These are phyloP conservation scores for Prunus mira DNA, from an alignment of 306 rosid species.

Conservation along the genomic window DNA sequence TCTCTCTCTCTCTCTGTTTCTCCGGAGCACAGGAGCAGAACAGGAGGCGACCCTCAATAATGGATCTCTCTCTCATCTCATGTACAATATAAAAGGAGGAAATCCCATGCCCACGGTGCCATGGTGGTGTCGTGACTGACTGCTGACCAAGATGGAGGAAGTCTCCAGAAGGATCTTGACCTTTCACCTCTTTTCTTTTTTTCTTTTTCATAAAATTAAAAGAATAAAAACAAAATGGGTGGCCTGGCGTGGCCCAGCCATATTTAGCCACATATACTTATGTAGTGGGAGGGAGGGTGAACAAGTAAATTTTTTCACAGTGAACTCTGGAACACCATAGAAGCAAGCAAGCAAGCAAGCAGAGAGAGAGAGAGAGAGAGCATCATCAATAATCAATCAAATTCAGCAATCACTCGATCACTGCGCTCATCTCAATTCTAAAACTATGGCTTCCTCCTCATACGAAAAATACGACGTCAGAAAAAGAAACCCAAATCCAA, in stretches of 20 bases:
- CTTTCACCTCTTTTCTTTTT: not conserved
- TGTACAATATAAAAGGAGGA: not conserved
- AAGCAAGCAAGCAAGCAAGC: too few species aligned
- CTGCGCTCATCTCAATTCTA: not conserved
- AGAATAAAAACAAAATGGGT: not conserved
- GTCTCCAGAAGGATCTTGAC: not conserved
- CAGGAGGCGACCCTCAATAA: too few species aligned
- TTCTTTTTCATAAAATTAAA: too few species aligned
- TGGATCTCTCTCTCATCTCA: too few species aligned
- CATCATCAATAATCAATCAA: too few species aligned
- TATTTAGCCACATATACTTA: not conserved
- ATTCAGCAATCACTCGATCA: not conserved
- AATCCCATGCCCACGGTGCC: not conserved
- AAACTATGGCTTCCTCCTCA: constrained; percentile 15
- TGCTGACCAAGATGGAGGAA: not conserved
- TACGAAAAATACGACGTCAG: constrained; percentile 54
- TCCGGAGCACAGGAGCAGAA: too few species aligned
- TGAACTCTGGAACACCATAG: too few species aligned
- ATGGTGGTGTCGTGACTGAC: not conserved
- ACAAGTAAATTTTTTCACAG: too few species aligned
- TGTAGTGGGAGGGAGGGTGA: not conserved
- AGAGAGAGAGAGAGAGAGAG: too few species aligned
- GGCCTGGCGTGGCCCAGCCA: not conserved
- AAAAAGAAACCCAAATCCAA: constrained; percentile 47
- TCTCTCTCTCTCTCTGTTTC: too few species aligned